Evolutionary conservation across 148 eudicot species (phyloP).

Genomic region (Vaccinium darrowii): DNA sequence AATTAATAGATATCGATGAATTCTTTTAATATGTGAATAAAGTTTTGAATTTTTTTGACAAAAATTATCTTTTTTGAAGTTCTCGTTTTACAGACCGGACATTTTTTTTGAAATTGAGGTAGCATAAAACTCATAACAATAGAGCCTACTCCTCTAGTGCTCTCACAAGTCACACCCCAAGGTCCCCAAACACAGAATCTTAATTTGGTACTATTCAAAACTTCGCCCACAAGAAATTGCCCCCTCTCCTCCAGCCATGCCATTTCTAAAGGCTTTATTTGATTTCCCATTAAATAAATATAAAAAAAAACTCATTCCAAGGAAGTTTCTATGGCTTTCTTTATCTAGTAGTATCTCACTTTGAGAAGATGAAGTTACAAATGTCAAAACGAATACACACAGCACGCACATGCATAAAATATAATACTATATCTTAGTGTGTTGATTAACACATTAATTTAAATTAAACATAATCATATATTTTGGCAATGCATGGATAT

Average conservation of each 20-base stretch:
- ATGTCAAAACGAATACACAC: constrained; percentile 1
- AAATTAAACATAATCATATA: not conserved
- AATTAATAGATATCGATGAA: no score
- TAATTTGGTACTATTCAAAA: constrained; percentile 18
- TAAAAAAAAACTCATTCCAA: constrained; percentile 21
- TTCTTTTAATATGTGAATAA: no score
- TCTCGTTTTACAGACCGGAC: no score
- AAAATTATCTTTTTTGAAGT: no score
- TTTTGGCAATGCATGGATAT: not conserved
- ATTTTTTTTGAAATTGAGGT: no score
- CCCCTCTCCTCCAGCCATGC: constrained; percentile 21
- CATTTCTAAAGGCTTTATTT: constrained; percentile 21
- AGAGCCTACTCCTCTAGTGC: not conserved
- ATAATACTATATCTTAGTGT: not conserved
- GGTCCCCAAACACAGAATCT: constrained; percentile 15
- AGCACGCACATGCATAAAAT: not conserved
- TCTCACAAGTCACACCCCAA: not conserved
- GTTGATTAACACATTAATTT: not conserved
- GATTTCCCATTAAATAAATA: not conserved
- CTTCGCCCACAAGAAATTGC: constrained; percentile 16
- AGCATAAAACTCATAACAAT: not conserved
- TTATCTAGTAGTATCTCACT: constrained; percentile 17
- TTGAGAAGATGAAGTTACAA: constrained; percentile 26
- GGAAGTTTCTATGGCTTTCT: constrained; percentile 31
- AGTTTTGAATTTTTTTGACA: no score